Evolutionary conservation across 306 rosid genomes (phyloP).

Genomic region (Fragaria vesca): DNA sequence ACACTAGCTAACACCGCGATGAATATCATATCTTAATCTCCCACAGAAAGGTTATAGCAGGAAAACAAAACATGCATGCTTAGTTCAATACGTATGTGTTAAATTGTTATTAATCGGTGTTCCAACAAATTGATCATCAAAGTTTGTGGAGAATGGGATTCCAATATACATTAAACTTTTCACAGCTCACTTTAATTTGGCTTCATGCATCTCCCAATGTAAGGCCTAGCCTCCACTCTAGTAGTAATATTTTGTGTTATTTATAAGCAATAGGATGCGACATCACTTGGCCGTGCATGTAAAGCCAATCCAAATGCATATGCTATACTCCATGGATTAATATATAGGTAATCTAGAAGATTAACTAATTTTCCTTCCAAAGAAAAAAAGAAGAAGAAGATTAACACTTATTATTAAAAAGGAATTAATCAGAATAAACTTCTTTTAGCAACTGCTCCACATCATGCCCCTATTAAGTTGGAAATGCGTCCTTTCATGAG

Average conservation of each 20-base stretch:
- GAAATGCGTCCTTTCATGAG: conserved; percentile 42
- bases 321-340: background rate
- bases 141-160: conserved; percentile 65
- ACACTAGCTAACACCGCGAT: conserved; percentile 23
- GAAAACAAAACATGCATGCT: background rate
- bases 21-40: background rate
- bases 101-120: background rate
- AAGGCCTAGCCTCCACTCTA: background rate
- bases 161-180: conserved; percentile 38
- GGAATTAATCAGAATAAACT: background rate
- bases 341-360: background rate
- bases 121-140: conserved; percentile 27
- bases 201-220: conserved; percentile 34
- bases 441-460: background rate
- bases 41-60: background rate
- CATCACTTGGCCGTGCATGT: conserved; percentile 27
- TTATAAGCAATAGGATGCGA: background rate
- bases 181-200: conserved; percentile 28
- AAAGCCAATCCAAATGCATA: background rate
- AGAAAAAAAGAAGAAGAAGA: background rate
- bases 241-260: background rate
- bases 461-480: background rate
- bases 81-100: background rate
- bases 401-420: background rate
- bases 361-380: background rate